phyloP scores from a whole-genome alignment of 163 green algal genomes.

The Scenedesmus sp. region DNA sequence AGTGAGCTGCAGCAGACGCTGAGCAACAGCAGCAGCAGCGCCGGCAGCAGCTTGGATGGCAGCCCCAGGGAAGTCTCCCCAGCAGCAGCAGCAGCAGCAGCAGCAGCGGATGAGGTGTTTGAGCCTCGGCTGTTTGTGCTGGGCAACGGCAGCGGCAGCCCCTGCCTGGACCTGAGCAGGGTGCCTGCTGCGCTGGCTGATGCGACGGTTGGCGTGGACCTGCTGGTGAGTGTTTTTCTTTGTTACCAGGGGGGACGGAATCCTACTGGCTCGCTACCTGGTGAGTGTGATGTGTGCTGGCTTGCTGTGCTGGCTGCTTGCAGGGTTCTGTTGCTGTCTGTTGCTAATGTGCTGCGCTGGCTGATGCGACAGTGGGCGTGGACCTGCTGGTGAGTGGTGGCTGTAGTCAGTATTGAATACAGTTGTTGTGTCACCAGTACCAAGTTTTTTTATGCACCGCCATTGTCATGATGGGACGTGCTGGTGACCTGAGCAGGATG shows the following conservation, averaged over 20 bases:
- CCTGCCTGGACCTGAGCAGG: slow-evolving; percentile 90
- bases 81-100: slow-evolving; percentile 26
- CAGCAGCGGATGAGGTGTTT: background rate
- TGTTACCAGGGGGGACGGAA: background rate
- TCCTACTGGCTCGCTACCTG: too few species aligned
- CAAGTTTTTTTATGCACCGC: too few species aligned
- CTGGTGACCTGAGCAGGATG: slow-evolving; percentile 81
- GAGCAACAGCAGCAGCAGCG: background rate
- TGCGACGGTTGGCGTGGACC: slow-evolving; percentile 80
- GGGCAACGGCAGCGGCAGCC: slow-evolving; percentile 83
- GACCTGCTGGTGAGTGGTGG: background rate
- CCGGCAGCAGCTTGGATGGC: slow-evolving; percentile 20
- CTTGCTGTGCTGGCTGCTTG: background rate
- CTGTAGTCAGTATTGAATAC: background rate
- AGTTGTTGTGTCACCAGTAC: background rate
- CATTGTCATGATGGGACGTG: too few species aligned
- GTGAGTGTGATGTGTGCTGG: too few species aligned
- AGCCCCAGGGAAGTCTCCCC: background rate
- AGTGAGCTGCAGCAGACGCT: slow-evolving; percentile 1
- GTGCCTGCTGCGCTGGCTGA: slow-evolving; percentile 82
- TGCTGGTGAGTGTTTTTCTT: slow-evolving; percentile 66
- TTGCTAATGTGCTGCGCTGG: slow-evolving; percentile 61
- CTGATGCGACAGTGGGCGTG: slow-evolving; percentile 70
- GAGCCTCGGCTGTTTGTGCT: slow-evolving; percentile 84
- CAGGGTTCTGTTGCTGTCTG: background rate